Percentiles rank a stretch among this genome's conserved stretches.
phyloP scores from a whole-genome alignment of 2,329 filamentous ascomycete species.

The Paracoccidioides lutzii region DNA sequence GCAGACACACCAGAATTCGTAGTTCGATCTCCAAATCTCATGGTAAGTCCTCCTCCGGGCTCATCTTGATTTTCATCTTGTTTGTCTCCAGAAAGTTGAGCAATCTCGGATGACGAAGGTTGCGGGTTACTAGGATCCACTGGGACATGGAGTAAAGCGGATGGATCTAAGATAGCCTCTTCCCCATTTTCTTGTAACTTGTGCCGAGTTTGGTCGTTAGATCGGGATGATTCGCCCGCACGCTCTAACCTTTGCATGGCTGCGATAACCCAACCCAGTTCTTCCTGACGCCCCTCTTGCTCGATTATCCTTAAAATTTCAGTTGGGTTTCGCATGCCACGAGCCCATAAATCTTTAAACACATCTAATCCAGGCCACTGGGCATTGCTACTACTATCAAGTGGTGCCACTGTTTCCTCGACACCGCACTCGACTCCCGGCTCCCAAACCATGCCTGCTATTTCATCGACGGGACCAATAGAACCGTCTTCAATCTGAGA shows the following conservation, averaged over 20 bases:
- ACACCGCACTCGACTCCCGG: neutral
- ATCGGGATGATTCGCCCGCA: neutral
- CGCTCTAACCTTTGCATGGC: conserved; percentile 32
- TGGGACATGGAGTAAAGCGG: neutral
- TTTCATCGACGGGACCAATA: neutral
- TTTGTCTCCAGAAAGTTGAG: neutral
- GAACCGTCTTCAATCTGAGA: neutral
- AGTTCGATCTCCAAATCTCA: neutral
- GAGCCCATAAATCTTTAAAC: conserved; percentile 44
- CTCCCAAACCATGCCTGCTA: neutral
- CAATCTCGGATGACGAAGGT: neutral
- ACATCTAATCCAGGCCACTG: conserved; percentile 25
- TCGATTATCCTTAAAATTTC: conserved; percentile 49
- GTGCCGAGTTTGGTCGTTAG: neutral
- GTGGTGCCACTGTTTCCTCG: neutral
- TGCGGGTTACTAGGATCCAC: neutral
- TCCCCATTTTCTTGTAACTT: neutral
- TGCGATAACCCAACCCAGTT: conserved; percentile 47
- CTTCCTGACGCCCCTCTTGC: conserved; percentile 46
- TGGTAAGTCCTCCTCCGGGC: neutral
- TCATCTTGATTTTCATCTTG: neutral
- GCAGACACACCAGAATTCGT: neutral
- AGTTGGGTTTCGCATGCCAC: conserved; percentile 47
- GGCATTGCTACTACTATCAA: neutral
- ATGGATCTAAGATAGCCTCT: neutral